Percentiles rank a stretch among this genome's conserved stretches.
Evolutionary conservation across 352 stramenopile species (phyloP).

Genomic region (Hyaloperonospora brassicae): DNA sequence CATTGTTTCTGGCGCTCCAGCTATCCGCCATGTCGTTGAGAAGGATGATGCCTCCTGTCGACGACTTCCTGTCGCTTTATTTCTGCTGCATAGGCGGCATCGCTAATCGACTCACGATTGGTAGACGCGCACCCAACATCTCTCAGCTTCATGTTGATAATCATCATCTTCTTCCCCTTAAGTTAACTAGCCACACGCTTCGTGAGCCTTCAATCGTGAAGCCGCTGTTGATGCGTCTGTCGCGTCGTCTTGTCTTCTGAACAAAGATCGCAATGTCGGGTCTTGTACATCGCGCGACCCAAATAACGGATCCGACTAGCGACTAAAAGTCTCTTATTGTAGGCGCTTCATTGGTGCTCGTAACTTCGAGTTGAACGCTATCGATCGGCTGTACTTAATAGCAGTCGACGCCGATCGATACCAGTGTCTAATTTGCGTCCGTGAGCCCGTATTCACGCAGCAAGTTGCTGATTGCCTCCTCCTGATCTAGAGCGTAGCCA

Average conservation of each 20-base stretch:
- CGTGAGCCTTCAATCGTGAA: conserved; percentile 4
- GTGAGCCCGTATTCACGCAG: not conserved
- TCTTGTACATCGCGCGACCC: conserved; percentile 11
- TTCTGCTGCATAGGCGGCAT: not conserved
- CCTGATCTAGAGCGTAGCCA: not conserved
- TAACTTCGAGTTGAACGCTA: not conserved
- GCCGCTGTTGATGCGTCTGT: conserved; percentile 2
- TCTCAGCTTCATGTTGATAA: not conserved
- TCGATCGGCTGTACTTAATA: too few relatives aligned
- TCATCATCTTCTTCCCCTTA: too few relatives aligned
- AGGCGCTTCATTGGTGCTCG: not conserved
- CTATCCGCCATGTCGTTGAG: not conserved
- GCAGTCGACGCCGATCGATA: not conserved
- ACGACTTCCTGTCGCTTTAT: not conserved
- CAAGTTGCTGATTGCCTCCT: not conserved
- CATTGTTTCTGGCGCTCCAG: not conserved
- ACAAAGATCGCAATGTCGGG: conserved; percentile 23
- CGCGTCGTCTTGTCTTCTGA: conserved; percentile 8
- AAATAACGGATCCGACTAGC: not conserved
- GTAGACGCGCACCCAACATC: not conserved
- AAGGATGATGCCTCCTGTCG: not conserved
- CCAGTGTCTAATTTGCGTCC: not conserved
- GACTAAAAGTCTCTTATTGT: not conserved
- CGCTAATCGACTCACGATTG: not conserved
- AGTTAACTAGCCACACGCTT: not conserved